A percentile compares a stretch with the other conserved stretches of the same genome.
These are phyloP conservation scores for Eucommia ulmoides DNA, from an alignment of 257 asterid species.

Conservation along the genomic window DNA sequence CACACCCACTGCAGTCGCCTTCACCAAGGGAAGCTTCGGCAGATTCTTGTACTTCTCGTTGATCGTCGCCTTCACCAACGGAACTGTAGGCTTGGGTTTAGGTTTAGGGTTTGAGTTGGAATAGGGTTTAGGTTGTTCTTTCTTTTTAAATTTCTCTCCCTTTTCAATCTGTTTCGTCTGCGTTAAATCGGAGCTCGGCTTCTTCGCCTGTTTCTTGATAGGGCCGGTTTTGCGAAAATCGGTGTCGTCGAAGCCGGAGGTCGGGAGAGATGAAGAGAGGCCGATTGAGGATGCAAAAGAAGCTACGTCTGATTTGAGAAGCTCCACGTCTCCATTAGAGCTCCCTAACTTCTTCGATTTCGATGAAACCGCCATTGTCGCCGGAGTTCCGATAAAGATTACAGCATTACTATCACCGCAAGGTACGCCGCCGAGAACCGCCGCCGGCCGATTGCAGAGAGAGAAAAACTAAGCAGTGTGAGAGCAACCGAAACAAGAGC, in stretches of 20 bases:
- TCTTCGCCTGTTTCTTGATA: no score
- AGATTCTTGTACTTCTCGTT: constrained; percentile 35
- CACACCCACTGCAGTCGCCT: constrained; percentile 32
- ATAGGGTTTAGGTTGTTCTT: no score
- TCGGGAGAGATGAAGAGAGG: constrained; percentile 26
- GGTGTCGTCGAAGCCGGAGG: constrained; percentile 74
- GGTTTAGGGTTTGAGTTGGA: constrained; percentile 10
- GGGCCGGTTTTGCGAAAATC: constrained; percentile 74
- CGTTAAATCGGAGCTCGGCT: constrained; percentile 6
- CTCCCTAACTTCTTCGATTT: constrained; percentile 19
- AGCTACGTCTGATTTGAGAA: constrained; percentile 55
- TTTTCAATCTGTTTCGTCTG: constrained; percentile 3
- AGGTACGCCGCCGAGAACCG: no score
- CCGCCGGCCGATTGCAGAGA: no score
- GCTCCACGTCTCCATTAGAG: constrained; percentile 21
- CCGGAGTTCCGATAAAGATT: no score
- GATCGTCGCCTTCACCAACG: neutral
- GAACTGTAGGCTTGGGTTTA: constrained; percentile 10
- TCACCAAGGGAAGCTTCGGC: constrained; percentile 71
- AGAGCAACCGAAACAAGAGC: no score
- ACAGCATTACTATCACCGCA: no score
- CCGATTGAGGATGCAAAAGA: constrained; percentile 88
- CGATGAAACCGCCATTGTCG: neutral
- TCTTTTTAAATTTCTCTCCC: no score
- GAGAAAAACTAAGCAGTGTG: no score